A percentile compares a stretch with the other conserved stretches of the same genome.
Conservation (phyloP, 2,329 filamentous ascomycete genomes). For the Xylariaceae sp. region DNA sequence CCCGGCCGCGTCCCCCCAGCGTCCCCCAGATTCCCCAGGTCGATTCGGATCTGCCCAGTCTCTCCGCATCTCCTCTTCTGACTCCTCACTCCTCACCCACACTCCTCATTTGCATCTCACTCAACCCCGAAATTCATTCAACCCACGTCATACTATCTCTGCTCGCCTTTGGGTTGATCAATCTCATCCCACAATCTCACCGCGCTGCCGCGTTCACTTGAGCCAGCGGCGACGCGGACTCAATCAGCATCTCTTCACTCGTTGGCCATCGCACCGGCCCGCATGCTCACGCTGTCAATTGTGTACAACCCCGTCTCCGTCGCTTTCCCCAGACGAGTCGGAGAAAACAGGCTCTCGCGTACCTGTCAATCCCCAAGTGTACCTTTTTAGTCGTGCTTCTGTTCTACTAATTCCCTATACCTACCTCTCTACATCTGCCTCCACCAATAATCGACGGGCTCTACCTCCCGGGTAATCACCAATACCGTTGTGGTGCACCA, state of each 20-base stretch:
- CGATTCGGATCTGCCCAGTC: constrained; percentile 19
- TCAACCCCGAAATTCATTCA: neutral
- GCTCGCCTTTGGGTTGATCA: constrained; percentile 1
- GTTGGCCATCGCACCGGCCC: too few species aligned
- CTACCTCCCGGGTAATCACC: neutral
- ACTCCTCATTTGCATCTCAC: constrained; percentile 4
- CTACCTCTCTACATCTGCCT: neutral
- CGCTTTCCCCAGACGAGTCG: neutral
- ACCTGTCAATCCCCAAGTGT: neutral
- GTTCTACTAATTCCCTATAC: neutral
- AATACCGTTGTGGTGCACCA: neutral
- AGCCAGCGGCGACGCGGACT: too few species aligned
- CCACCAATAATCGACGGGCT: neutral
- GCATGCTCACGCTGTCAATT: too few species aligned
- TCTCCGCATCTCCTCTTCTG: constrained; percentile 30
- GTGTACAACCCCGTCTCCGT: too few species aligned
- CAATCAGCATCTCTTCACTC: too few species aligned
- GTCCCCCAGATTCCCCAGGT: too few species aligned
- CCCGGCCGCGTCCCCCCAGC: too few species aligned
- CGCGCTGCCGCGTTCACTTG: neutral
- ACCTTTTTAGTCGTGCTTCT: neutral
- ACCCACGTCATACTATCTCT: too few species aligned
- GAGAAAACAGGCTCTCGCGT: neutral
- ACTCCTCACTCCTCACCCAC: constrained; percentile 21
- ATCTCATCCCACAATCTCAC: constrained; percentile 4